Evolutionary conservation across 352 stramenopile species (phyloP).

Genomic region (Globisporangium cederbergense): DNA sequence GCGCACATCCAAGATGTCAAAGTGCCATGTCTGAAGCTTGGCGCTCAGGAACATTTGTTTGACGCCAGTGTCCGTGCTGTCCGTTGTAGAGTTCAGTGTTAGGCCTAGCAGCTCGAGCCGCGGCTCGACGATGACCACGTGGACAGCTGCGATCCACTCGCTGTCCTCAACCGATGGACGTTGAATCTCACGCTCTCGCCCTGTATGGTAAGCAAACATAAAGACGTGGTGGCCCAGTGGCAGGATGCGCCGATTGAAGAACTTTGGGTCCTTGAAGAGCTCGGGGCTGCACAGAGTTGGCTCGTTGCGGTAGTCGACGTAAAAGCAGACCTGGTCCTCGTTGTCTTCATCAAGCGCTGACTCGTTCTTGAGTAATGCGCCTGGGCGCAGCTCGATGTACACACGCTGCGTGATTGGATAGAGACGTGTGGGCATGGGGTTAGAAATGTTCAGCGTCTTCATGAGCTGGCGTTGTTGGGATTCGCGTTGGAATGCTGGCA

Average conservation of each 20-base stretch:
- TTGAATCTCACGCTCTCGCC: not conserved
- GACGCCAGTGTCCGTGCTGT: not conserved
- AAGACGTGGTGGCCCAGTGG: slow-evolving; percentile 38
- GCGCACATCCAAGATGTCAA: slow-evolving; percentile 34
- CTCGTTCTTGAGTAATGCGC: slow-evolving; percentile 21
- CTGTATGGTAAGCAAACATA: slow-evolving; percentile 24
- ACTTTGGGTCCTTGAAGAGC: slow-evolving; percentile 35
- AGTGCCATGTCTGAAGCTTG: slow-evolving; percentile 35
- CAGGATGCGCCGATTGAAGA: slow-evolving; percentile 20
- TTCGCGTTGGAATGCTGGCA: slow-evolving; percentile 19
- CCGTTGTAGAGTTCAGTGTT: not conserved
- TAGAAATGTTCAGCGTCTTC: slow-evolving; percentile 24
- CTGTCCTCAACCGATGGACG: not conserved
- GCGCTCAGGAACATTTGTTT: slow-evolving; percentile 19
- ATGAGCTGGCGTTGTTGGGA: not conserved
- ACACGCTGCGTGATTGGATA: slow-evolving; percentile 39
- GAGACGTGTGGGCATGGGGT: slow-evolving; percentile 21
- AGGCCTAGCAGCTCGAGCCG: slow-evolving; percentile 28
- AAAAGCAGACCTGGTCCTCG: slow-evolving; percentile 40
- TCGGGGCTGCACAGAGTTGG: slow-evolving; percentile 25
- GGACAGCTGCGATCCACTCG: slow-evolving; percentile 32
- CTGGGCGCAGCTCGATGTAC: slow-evolving; percentile 33
- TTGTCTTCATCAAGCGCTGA: not conserved
- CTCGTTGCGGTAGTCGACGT: slow-evolving; percentile 21
- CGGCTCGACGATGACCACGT: slow-evolving; percentile 37